Base-by-base conservation (phyloP, 164 flowering plant genomes). In the Sedum album region DNA sequence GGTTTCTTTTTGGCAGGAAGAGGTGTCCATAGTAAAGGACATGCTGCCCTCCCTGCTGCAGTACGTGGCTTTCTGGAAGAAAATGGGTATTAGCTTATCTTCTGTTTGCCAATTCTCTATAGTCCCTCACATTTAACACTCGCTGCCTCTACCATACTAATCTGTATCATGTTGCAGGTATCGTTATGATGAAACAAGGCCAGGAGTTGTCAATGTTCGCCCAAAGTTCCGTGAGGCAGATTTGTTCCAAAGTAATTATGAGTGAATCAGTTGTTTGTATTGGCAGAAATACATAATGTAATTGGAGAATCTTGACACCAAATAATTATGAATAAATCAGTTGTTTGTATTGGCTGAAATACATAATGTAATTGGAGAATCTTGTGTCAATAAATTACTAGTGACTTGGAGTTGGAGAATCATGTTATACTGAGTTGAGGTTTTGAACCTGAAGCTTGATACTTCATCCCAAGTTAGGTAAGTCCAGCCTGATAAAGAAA, bases 21-120 rank as follows among this genome's bases (percentile, higher is more conserved):
- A 48, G 98, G 98, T n/a, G 85, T 79, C 61, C 94, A 93, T 78
- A 93, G 98, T 79, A 80, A 80, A 55, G 93, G 93, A 68, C 79
- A 81, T 71, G 93, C 98, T 69, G 78, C 96, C 68, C 86, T 93
- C 33, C 98, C 97, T 41, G 30, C 78, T 2, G 88, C 94, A 41
- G 82, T 93, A 42, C 84, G 82, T 79, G 82, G 78, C 73, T 91
- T 85, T 77, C 91, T 93, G 46, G 76, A 53, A 30, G 91, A 88
- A 42, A 85, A 85, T 36, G 72, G 93, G 98, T 93, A 74, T 28
- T n/a, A n/a, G n/a, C 38, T 36, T 49, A 31, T 23, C 11, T 68
- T 53, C n/a, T 36, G 20, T 51, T 20, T 46, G 25, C 23, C 31
- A 66, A 1, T 36, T 28, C 31, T 30, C 55, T n/a, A 4, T 0